Evolutionary conservation across 2,329 filamentous ascomycete species (phyloP).

Genomic region (Colletotrichum sojae): DNA sequence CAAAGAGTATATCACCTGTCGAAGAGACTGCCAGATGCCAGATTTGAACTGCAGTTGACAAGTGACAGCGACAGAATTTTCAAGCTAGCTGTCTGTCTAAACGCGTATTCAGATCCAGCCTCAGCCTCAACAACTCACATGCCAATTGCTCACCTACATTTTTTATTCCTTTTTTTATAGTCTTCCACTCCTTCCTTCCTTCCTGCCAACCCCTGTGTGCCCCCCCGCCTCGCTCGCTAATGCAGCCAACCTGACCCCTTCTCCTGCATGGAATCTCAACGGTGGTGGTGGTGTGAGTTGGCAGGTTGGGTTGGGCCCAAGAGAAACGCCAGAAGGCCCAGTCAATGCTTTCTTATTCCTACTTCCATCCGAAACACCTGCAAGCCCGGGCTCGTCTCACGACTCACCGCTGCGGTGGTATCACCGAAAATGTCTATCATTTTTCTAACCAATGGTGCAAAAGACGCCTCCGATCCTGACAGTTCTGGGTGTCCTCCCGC

Average conservation of each 20-base stretch:
- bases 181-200: no score
- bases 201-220: neutral
- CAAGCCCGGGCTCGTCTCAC: slow-evolving; percentile 16
- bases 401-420: slow-evolving; percentile 27
- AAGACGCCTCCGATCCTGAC: neutral
- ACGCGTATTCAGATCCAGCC: no score
- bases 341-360: slow-evolving; percentile 5
- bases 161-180: no score
- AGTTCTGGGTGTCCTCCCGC: no score
- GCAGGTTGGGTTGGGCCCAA: neutral
- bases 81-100: no score
- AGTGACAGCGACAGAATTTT: no score
- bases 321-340: neutral
- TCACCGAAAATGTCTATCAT: neutral
- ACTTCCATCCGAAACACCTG: slow-evolving; percentile 20
- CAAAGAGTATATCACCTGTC: no score
- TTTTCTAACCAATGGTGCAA: neutral
- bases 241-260: slow-evolving; percentile 11
- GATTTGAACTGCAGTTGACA: no score
- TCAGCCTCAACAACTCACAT: slow-evolving; percentile 28
- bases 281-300: neutral
- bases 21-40: no score
- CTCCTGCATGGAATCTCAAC: slow-evolving; percentile 20
- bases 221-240: slow-evolving; percentile 17
- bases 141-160: neutral